phyloP scores from a whole-genome alignment of 306 rosid genomes.

The Dryas drummondii region DNA sequence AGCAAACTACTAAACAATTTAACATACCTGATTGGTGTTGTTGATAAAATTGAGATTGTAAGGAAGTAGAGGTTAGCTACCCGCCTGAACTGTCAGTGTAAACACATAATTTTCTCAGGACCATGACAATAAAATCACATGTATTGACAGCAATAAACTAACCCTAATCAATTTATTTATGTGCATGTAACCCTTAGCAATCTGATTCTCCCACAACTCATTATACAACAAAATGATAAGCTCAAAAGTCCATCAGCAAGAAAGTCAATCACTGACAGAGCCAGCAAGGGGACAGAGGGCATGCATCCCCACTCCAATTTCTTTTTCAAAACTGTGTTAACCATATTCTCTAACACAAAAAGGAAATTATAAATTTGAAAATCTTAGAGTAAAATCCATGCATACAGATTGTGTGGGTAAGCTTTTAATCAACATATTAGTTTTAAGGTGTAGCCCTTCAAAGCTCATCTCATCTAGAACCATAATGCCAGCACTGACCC shows the following conservation, averaged over 20 bases:
- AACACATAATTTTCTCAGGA: constrained; percentile 48
- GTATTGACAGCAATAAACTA: constrained; percentile 19
- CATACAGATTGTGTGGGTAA: too few species aligned
- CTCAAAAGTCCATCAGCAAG: neutral
- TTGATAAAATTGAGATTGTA: constrained; percentile 86
- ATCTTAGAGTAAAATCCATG: too few species aligned
- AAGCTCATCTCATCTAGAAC: too few species aligned
- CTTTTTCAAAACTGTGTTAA: too few species aligned
- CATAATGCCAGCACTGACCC: too few species aligned
- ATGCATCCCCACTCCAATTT: too few species aligned
- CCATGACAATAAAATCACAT: constrained; percentile 25
- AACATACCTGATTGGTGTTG: constrained; percentile 83
- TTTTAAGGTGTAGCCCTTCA: too few species aligned
- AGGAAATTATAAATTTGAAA: too few species aligned
- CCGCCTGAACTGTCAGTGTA: constrained; percentile 89
- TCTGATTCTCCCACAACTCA: neutral
- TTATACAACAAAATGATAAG: neutral
- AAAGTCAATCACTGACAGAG: too few species aligned
- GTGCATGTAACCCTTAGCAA: neutral
- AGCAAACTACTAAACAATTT: constrained; percentile 17
- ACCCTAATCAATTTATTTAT: constrained; percentile 7
- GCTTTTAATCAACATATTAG: too few species aligned
- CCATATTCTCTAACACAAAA: too few species aligned
- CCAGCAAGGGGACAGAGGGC: too few species aligned
- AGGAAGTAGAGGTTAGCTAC: constrained; percentile 98